Base-by-base conservation (phyloP, 352 stramenopile species). In the Pythium brachiatum region DNA sequence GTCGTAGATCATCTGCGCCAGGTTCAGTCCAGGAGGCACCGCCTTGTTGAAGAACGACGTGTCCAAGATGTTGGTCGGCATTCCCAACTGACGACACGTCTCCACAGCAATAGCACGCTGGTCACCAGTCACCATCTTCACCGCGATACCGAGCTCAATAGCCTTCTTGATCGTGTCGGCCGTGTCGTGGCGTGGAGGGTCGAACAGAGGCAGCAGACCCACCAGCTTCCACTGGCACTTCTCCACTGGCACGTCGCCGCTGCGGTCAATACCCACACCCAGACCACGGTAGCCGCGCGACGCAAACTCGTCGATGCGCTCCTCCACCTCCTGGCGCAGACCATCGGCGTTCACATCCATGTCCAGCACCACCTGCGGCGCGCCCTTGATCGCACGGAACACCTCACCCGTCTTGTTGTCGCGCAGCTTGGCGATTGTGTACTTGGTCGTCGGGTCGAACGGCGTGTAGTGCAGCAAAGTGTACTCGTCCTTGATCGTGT, bases 81-180 rank as follows among this genome's bases (percentile, higher is more conserved):
- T 95, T 70, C 79, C 88, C 62, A 98, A 61, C 50, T 86, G 76
- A 73, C 81, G 85, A 58, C 87, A 92, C 54, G 94, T 98, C 76
- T 98, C 90, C 25, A 93, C 78, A 43, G 92, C 94, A 70, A 98
- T 98, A 34, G 89, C 78, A 38, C 83, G 78, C 72, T 98, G 95
- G 68, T 98, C 95, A 69, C 95, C 95, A 27, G 95, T 98, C 39
- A 98, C 89, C 94, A 98, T 98, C 77, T 98, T 98, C 26, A 98
- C 93, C 1, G 74, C 79, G 53, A 98, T 92, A 50, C 96, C 96
- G 16, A 95, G 77, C 65, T 92, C 80, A 66, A 96, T 81, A 7
- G 94, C 87, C 34, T 87, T 87, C 64, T 94, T 81, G 66, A 98
- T 97, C 6, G 96, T 98, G 50, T 92, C 78, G 13, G 80, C 78